Conservation (phyloP, 2,329 filamentous ascomycete species). For the Aspergillus floridensis region DNA sequence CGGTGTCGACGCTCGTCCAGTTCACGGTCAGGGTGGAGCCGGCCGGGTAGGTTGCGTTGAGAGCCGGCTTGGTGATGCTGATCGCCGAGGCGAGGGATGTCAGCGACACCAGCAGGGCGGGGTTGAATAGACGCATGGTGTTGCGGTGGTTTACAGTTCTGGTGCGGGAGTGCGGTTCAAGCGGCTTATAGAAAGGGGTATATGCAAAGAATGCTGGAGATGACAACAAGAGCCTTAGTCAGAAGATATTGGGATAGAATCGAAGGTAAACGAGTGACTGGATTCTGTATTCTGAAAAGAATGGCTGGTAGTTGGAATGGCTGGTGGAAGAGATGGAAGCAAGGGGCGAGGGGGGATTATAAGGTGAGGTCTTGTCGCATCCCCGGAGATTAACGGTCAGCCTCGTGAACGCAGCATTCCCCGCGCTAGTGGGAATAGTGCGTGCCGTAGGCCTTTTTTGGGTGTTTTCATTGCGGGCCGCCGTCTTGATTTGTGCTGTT, state of each 20-base stretch:
- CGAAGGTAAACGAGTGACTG: neutral
- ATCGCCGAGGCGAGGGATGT: constrained; percentile 23
- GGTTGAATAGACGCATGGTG: constrained; percentile 13
- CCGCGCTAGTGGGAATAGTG: neutral
- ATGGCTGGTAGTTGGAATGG: neutral
- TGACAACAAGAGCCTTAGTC: too few species aligned
- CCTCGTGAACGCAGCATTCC: neutral
- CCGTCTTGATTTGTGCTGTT: neutral
- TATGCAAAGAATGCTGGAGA: too few species aligned
- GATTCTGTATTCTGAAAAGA: neutral
- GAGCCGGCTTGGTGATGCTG: constrained; percentile 28
- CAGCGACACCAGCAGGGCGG: constrained; percentile 12
- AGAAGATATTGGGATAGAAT: neutral
- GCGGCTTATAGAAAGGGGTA: too few species aligned
- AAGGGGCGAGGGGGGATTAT: neutral
- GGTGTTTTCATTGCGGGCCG: neutral
- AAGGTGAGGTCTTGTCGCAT: neutral
- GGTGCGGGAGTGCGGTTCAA: too few species aligned
- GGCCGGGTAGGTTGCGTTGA: constrained; percentile 39
- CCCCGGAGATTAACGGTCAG: neutral
- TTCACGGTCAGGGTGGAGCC: constrained; percentile 35
- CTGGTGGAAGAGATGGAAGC: neutral
- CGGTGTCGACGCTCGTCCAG: constrained; percentile 44
- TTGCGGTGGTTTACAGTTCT: neutral
- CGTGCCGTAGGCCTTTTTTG: neutral